These are phyloP conservation scores for Aspergillus felis DNA, from an alignment of 2,329 filamentous ascomycete genomes.

Conservation along the genomic window DNA sequence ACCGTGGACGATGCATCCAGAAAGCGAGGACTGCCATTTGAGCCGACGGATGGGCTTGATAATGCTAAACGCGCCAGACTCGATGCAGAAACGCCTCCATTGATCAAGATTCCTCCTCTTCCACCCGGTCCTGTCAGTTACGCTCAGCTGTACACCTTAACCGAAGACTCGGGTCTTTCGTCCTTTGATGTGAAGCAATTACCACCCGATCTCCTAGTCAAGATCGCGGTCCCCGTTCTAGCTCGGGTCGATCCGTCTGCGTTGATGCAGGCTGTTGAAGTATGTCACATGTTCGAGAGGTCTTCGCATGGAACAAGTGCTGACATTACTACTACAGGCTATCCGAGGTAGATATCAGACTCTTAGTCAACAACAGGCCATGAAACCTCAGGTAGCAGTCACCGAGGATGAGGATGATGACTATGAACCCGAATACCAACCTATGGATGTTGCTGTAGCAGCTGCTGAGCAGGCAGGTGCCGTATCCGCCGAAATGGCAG, in stretches of 20 bases:
- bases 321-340: conserved; percentile 24
- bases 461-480: conserved; percentile 56
- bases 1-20: conserved; percentile 71
- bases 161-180: conserved; percentile 67
- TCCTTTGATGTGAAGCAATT: conserved; percentile 80
- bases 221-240: conserved; percentile 77
- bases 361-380: conserved; percentile 34
- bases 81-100: conserved; percentile 47
- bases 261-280: conserved; percentile 70
- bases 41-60: conserved; percentile 69
- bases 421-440: conserved; percentile 83
- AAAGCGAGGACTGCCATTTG: conserved; percentile 70
- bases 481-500: conserved; percentile 72
- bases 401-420: conserved; percentile 74
- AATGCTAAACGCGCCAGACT: conserved; percentile 76
- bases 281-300: conserved; percentile 31
- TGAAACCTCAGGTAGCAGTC: conserved; percentile 24
- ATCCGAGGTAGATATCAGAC: conserved; percentile 38
- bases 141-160: conserved; percentile 83
- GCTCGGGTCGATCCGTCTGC: conserved; percentile 65
- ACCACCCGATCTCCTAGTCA: conserved; percentile 69
- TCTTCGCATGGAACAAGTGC: not conserved
- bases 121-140: conserved; percentile 72
- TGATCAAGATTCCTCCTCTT: conserved; percentile 63
- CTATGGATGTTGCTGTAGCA: conserved; percentile 53